phyloP scores from a whole-genome alignment of 805 yeast genomes.

The Spencermartinsiella europaea region DNA sequence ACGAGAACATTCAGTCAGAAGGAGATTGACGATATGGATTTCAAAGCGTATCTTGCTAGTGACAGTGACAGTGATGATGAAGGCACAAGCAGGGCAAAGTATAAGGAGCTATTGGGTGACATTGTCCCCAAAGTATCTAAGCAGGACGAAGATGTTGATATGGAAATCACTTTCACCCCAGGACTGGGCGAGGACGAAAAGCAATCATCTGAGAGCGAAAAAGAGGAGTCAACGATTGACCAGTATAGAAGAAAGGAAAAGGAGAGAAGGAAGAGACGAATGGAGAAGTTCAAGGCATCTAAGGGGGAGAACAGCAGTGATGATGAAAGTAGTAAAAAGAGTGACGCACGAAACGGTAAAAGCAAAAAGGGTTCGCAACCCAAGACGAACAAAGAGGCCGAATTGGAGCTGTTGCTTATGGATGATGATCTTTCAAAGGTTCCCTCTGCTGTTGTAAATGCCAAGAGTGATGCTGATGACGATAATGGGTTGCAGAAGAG shows the following conservation, averaged over 20 bases:
- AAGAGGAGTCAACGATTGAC: constrained; percentile 70
- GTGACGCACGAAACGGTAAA: constrained; percentile 12
- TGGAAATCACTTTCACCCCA: constrained; percentile 95
- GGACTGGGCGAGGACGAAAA: constrained; percentile 52
- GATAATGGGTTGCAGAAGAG: constrained; percentile 71
- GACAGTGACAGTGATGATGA: constrained; percentile 56
- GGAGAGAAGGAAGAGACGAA: constrained; percentile 83
- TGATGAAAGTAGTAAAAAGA: constrained; percentile 23
- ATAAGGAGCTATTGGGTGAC: constrained; percentile 43
- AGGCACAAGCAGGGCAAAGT: constrained; percentile 46
- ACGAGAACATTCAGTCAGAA: constrained; percentile 79
- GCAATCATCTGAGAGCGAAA: constrained; percentile 37
- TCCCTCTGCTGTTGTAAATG: constrained; percentile 39
- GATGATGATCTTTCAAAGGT: constrained; percentile 41
- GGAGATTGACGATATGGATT: constrained; percentile 41
- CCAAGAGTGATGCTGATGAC: constrained; percentile 57
- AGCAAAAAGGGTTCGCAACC: constrained; percentile 26
- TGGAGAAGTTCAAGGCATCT: constrained; percentile 64
- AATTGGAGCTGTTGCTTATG: constrained; percentile 68
- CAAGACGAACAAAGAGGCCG: constrained; percentile 50
- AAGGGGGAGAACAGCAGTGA: constrained; percentile 42
- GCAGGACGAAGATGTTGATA: constrained; percentile 53
- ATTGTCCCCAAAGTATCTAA: constrained; percentile 8
- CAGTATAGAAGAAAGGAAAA: constrained; percentile 82
- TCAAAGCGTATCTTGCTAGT: constrained; percentile 68